phyloP scores from a whole-genome alignment of 192 early-diverging fungal genomes.

The Coemansia sp. region DNA sequence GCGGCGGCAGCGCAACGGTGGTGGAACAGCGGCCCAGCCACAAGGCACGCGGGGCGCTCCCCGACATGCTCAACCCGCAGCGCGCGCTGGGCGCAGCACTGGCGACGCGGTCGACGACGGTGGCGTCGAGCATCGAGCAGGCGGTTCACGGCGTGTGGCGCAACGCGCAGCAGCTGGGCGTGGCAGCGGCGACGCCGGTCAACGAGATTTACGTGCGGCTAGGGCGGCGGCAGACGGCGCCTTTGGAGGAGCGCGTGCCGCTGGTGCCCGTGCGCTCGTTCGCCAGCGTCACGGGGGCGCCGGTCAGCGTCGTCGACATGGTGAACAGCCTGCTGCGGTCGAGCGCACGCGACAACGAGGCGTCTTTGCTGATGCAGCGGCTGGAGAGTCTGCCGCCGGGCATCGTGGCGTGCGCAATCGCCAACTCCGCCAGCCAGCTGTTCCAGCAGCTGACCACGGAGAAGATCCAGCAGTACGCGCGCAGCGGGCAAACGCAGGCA shows the following conservation, averaged over 20 bases:
- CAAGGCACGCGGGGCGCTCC: background rate
- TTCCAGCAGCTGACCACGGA: conserved; percentile 37
- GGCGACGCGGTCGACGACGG: background rate
- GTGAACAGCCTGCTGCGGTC: conserved; percentile 35
- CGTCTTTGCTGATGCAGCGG: conserved; percentile 20
- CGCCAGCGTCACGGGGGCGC: conserved; percentile 8
- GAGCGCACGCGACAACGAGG: conserved; percentile 25
- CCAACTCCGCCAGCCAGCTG: conserved; percentile 46
- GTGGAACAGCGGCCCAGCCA: background rate
- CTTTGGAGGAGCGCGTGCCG: conserved; percentile 43
- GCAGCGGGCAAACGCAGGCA: conserved; percentile 2
- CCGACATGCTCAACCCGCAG: conserved; percentile 1
- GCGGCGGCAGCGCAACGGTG: background rate
- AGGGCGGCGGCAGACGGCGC: conserved; percentile 24
- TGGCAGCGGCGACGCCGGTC: conserved; percentile 15
- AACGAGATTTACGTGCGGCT: conserved; percentile 38
- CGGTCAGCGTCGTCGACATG: conserved; percentile 31
- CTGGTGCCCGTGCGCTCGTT: conserved; percentile 30
- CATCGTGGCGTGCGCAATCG: conserved; percentile 41
- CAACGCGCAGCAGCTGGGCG: conserved; percentile 1
- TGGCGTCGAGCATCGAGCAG: conserved; percentile 13
- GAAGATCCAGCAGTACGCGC: conserved; percentile 23
- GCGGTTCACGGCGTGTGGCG: conserved; percentile 23
- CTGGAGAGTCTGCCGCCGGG: conserved; percentile 45
- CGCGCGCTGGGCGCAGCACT: background rate